Conservation (phyloP, 129 eudicot genomes). For the Ambrosia artemisiifolia region DNA sequence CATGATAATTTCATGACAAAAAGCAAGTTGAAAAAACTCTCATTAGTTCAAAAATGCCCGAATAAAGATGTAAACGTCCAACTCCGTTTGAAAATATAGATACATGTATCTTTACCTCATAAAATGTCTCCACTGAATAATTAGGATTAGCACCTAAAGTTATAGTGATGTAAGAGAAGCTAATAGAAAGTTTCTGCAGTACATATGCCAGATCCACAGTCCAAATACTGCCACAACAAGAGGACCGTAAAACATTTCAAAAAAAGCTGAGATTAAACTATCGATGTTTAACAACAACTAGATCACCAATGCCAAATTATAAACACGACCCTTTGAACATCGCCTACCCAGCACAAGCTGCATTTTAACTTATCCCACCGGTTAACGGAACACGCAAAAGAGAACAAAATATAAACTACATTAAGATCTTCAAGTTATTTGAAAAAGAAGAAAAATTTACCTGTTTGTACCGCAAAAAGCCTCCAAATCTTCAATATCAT, state of each 20-base stretch:
- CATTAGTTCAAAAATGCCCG: background rate
- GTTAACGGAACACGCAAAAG: too few relatives aligned
- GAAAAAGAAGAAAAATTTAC: conserved; percentile 21
- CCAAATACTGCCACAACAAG: conserved; percentile 74
- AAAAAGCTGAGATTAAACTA: background rate
- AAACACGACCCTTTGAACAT: too few relatives aligned
- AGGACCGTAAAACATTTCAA: background rate
- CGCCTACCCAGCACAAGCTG: too few relatives aligned
- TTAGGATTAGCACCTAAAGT: conserved; percentile 89
- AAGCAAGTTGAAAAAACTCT: background rate
- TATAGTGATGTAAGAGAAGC: conserved; percentile 78
- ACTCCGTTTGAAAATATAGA: conserved; percentile 14
- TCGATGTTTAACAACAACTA: background rate
- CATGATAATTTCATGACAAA: too few relatives aligned
- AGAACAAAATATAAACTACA: background rate
- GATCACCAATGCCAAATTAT: background rate
- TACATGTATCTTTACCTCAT: conserved; percentile 48
- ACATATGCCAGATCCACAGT: conserved; percentile 95
- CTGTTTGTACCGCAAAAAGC: conserved; percentile 70
- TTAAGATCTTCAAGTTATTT: background rate
- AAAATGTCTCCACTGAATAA: conserved; percentile 75
- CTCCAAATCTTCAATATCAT: conserved; percentile 50
- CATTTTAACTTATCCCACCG: too few relatives aligned
- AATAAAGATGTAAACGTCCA: background rate
- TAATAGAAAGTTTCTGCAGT: conserved; percentile 70